Evolutionary conservation across 2,329 filamentous ascomycete species (phyloP).

Genomic region (Leptosphaerulina australis): DNA sequence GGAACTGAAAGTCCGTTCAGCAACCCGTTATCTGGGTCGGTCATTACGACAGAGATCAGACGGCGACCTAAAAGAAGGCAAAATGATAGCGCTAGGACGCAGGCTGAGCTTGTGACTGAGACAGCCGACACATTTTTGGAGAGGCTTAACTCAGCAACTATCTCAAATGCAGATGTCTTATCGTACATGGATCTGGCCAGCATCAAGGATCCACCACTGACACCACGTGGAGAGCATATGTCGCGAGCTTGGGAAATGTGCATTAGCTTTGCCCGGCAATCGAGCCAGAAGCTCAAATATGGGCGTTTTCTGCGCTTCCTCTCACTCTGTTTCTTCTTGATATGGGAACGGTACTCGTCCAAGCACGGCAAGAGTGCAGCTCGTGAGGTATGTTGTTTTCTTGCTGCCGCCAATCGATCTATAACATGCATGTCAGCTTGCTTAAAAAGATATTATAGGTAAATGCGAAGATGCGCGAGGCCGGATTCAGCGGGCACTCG

Average conservation of each 20-base stretch:
- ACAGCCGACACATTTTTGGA: neutral
- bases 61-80: neutral
- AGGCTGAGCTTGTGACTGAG: neutral
- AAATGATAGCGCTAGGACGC: neutral
- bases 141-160: neutral
- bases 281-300: conserved; percentile 8
- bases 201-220: neutral
- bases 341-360: conserved; percentile 1
- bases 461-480: conserved; percentile 11
- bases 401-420: too few species aligned
- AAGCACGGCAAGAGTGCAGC: conserved; percentile 10
- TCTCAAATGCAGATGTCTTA: neutral
- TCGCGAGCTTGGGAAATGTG: conserved; percentile 10
- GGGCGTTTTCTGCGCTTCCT: conserved; percentile 7
- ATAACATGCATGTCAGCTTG: too few species aligned
- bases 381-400: neutral
- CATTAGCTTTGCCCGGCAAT: conserved; percentile 3
- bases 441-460: too few species aligned
- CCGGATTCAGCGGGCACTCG: conserved; percentile 8
- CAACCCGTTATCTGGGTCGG: too few species aligned
- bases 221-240: neutral
- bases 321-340: conserved; percentile 11
- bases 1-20: too few species aligned
- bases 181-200: neutral
- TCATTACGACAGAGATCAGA: too few species aligned